Evolutionary conservation across 345 rosid genomes (phyloP), one percentile per base, ranked within the genome.

Genomic region (Pistacia atlantica): DNA sequence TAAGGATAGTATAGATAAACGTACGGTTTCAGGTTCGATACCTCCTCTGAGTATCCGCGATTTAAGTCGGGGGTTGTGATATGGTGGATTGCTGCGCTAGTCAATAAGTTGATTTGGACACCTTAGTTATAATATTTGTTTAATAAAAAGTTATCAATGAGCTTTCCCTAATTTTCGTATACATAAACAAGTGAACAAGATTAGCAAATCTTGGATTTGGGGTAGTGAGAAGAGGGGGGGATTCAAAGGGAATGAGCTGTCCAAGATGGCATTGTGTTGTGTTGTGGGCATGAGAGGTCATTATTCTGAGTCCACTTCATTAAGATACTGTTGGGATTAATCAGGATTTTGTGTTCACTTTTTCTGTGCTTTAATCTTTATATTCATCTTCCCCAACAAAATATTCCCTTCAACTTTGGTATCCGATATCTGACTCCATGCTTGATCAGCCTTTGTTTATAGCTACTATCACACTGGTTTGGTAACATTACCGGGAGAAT

Each of bases 271-370:
- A 61, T 57, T 69, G 37, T 74, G 73, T 69, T 71, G 77, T 70
- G 46, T 31, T 31, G 72, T 25, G 1, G 63, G 42, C 77, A 72
- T 62, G 78, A 56, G 12, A 0, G 33, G 66, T 13, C 55, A 77
- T 37, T 69, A 17, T 60, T 70, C 28, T 3, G 66, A 71, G 38
- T 67, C 79, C 77, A 66, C 72, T 71, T 74, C 75, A 59, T 68
- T 22, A 60, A 49, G 67, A 73, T 65, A 70, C 63, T 61, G 37
- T 65, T 74, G 64, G 77, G 42, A 56, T 73, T 54, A 73, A 65
- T 73, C 35, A 52, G 56, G 83, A 77, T 60, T 65, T 35, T 48
- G 4, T 35, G 14, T 64, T 66, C 11, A 59, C 51, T 31, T 28
- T 57, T 61, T 37, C 10, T 60, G 75, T 13, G 22, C 59, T 68